Evolutionary conservation across 2,329 filamentous ascomycete genomes (phyloP).

Genomic region (Cercospora sesami): DNA sequence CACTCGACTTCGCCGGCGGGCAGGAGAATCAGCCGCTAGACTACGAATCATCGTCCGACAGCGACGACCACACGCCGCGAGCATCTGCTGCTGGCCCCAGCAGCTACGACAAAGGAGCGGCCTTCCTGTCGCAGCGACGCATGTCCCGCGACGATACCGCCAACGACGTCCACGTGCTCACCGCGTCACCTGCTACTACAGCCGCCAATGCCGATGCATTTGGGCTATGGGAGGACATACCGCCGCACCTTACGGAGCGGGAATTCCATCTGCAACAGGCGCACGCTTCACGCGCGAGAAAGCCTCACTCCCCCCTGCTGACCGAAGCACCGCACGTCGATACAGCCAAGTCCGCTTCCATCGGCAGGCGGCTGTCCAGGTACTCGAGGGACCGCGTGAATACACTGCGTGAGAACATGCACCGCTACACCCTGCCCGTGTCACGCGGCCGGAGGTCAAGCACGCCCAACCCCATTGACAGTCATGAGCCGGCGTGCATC

Average conservation of each 20-base stretch:
- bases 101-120: background rate
- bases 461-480: constrained; percentile 27
- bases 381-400: constrained; percentile 24
- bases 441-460: constrained; percentile 31
- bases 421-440: constrained; percentile 19
- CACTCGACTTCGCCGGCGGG: constrained; percentile 23
- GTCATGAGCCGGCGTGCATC: constrained; percentile 16
- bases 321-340: background rate
- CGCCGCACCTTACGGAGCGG: constrained; percentile 9
- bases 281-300: constrained; percentile 13
- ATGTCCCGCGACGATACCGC: constrained; percentile 36
- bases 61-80: constrained; percentile 22
- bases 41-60: constrained; percentile 21
- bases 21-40: constrained; percentile 13
- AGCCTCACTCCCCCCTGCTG: constrained; percentile 10
- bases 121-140: constrained; percentile 11
- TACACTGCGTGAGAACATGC: constrained; percentile 23
- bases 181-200: constrained; percentile 6
- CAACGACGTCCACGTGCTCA: constrained; percentile 30
- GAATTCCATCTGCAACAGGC: constrained; percentile 4
- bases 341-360: constrained; percentile 12
- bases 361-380: constrained; percentile 22
- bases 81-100: constrained; percentile 22
- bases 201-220: constrained; percentile 1
- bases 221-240: constrained; percentile 6